Base-by-base conservation (phyloP, 352 stramenopile species). In the Aphanomyces euteiches region DNA sequence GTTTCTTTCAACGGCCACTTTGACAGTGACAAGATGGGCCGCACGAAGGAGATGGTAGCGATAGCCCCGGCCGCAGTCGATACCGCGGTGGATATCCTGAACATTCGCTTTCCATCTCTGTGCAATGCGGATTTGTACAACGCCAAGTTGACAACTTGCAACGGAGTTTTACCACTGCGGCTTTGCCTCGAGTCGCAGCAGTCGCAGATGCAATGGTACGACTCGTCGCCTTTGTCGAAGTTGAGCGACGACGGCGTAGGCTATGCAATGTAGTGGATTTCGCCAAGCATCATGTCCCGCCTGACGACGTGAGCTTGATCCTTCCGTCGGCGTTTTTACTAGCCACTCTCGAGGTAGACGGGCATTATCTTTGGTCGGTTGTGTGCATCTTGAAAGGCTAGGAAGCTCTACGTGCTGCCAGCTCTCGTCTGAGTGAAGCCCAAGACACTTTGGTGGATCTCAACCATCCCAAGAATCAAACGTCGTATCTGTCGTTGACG, bases 41-140 rank as follows among this genome's bases (percentile, higher is more conserved):
- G 28, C 28, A 28, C 28, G 1, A 28, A 28, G 2, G 28, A 28
- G 28, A 28, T 28, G 28, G 28, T 28, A 28, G 28, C 28, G 28
- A 28, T 28, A 28, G 28, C 28, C 1, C 28, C 28, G 28, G 28
- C 1, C 28, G 28, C 28, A 28, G 28, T 28, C 28, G 43, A 50
- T n/a, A n/a, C 43, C 43, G 17, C 2, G 43, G 43, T 50, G 10
- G 43, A 50, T n/a, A n/a, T 50, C 43, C 10, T n/a, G 1, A 50
- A 50, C 43, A n/a, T 50, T n/a, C 43, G 43, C 10, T 50, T 50
- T n/a, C 43, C 43, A 12, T 50, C 43, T 50, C 43, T 50, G 10
- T 50, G 43, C 43, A 50, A n/a, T n/a, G 43, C 43, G 43, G 43
- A 50, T 50, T n/a, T 50, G 10, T 50, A 50, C 43, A 12, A 50